phyloP scores from a whole-genome alignment of 1,284 basidiomycete genomes.

The Coriolopsis trogii region DNA sequence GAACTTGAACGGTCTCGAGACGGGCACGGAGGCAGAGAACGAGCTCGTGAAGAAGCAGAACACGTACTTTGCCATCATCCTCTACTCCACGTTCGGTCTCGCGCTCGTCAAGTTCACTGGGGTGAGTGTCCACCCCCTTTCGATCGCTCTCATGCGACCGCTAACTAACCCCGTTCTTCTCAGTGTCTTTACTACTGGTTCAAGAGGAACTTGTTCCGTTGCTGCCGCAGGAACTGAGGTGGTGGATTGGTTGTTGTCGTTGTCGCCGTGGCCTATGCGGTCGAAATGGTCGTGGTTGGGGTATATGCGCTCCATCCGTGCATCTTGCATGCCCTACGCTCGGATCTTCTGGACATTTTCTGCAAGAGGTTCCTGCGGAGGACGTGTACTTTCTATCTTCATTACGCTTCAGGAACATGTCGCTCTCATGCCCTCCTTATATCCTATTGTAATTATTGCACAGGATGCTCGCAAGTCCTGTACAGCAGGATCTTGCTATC shows the following conservation, averaged over 20 bases:
- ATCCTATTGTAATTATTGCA: conserved; percentile 15
- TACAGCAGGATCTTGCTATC: conserved; percentile 1
- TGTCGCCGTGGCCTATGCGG: conserved; percentile 1
- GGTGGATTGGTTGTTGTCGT: background rate
- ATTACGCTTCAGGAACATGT: conserved; percentile 2
- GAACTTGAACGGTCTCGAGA: conserved; percentile 78
- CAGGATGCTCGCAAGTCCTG: conserved; percentile 9
- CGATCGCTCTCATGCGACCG: background rate
- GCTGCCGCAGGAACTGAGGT: conserved; percentile 71
- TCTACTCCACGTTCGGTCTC: conserved; percentile 90
- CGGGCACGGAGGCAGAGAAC: conserved; percentile 47
- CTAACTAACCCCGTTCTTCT: conserved; percentile 21
- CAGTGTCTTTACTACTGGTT: conserved; percentile 85
- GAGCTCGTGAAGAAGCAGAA: conserved; percentile 66
- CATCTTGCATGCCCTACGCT: too few relatives aligned
- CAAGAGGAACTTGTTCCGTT: conserved; percentile 81
- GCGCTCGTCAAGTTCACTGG: conserved; percentile 82
- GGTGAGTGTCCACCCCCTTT: conserved; percentile 52
- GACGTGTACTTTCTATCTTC: conserved; percentile 2
- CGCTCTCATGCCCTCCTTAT: conserved; percentile 10
- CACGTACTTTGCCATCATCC: conserved; percentile 80
- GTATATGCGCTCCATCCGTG: too few relatives aligned
- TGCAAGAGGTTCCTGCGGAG: conserved; percentile 7
- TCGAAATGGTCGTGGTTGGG: too few relatives aligned
- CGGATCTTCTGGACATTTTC: conserved; percentile 24